Evolutionary conservation across 2,329 filamentous ascomycete genomes (phyloP).

Genomic region (Fusarium sp.): DNA sequence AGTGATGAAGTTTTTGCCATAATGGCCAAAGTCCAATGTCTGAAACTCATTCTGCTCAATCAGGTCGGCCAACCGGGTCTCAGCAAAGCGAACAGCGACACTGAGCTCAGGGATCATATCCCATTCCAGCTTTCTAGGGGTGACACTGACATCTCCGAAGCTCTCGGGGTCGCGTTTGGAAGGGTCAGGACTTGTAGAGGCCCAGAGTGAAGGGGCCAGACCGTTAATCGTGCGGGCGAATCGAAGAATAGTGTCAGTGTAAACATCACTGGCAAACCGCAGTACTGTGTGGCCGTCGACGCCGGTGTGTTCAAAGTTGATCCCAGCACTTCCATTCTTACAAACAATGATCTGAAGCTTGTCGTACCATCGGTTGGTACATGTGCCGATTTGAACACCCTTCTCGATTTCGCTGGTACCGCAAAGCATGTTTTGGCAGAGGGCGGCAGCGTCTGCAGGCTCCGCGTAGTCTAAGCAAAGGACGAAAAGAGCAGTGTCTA

Average conservation of each 20-base stretch:
- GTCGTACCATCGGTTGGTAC: conserved; percentile 99
- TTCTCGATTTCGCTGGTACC: conserved; percentile 92
- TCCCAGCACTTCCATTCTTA: conserved; percentile 97
- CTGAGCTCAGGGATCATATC: conserved; percentile 93
- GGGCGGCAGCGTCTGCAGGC: conserved; percentile 80
- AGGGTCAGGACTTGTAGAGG: conserved; percentile 89
- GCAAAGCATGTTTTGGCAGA: conserved; percentile 99
- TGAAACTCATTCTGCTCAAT: conserved; percentile 98
- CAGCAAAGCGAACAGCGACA: conserved; percentile 93
- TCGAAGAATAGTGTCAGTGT: conserved; percentile 96
- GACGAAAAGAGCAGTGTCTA: conserved; percentile 93
- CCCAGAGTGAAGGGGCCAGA: conserved; percentile 91
- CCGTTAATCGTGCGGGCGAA: conserved; percentile 97
- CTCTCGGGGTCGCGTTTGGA: conserved; percentile 90
- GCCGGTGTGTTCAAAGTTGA: conserved; percentile 99
- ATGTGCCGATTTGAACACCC: conserved; percentile 96
- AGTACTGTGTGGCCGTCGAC: conserved; percentile 98
- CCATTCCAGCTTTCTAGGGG: conserved; percentile 97
- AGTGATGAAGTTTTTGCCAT: conserved; percentile 98
- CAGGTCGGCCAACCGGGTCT: conserved; percentile 91
- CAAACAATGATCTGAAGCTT: conserved; percentile 99
- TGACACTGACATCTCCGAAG: conserved; percentile 93
- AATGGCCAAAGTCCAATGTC: conserved; percentile 87
- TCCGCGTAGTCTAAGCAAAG: conserved; percentile 95
- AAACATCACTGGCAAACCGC: conserved; percentile 94